A percentile compares a stretch with the other conserved stretches of the same genome.
These are phyloP conservation scores for Pythium volutum DNA, from an alignment of 352 stramenopile genomes.

Conservation along the genomic window DNA sequence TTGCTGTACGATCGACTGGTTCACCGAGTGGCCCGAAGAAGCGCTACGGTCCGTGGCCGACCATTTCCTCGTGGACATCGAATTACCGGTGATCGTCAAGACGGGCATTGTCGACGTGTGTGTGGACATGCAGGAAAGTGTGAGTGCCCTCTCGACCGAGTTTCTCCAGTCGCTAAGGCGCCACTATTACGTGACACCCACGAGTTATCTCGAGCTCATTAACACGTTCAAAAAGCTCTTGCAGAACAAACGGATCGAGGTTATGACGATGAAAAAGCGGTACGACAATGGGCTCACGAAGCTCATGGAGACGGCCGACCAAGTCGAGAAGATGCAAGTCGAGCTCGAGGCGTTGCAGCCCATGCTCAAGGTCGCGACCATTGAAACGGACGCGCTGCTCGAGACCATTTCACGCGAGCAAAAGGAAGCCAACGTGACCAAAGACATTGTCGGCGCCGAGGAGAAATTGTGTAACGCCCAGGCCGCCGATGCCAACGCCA, in stretches of 20 bases:
- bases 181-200: conserved; percentile 96
- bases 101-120: conserved; percentile 92
- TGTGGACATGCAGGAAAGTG: conserved; percentile 93
- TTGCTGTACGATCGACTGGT: conserved; percentile 97
- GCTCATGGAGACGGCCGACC: conserved; percentile 91
- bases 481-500: conserved; percentile 81
- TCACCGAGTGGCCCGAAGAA: conserved; percentile 94
- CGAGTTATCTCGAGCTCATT: conserved; percentile 94
- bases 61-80: conserved; percentile 89
- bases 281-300: conserved; percentile 94
- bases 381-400: conserved; percentile 88
- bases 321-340: conserved; percentile 93
- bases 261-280: conserved; percentile 88
- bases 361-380: conserved; percentile 89
- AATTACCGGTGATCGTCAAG: conserved; percentile 75
- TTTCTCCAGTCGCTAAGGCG: conserved; percentile 87
- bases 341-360: conserved; percentile 92
- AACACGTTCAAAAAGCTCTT: conserved; percentile 95
- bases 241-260: conserved; percentile 87
- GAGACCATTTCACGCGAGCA: conserved; percentile 89
- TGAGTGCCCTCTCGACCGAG: conserved; percentile 74
- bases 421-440: conserved; percentile 85
- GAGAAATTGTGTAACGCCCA: conserved; percentile 86
- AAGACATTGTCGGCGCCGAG: conserved; percentile 79
- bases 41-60: conserved; percentile 91